phyloP scores from a whole-genome alignment of 208 protist species.

The Vickermania spadyakhi region DNA sequence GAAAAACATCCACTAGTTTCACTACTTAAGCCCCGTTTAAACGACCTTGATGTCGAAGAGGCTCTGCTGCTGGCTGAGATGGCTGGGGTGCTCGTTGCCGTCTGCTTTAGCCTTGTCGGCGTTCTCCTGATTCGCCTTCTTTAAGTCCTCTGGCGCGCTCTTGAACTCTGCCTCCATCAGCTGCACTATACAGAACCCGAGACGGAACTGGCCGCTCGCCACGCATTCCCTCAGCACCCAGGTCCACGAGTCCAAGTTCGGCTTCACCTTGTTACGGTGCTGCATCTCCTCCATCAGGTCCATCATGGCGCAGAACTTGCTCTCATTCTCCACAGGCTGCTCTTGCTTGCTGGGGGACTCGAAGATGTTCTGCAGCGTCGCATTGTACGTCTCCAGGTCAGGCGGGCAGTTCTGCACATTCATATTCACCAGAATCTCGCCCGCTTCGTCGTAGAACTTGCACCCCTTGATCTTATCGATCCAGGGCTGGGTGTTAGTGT shows the following conservation, averaged over 20 bases:
- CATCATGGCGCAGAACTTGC: constrained; percentile 89
- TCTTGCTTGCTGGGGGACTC: constrained; percentile 63
- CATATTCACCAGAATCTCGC: constrained; percentile 84
- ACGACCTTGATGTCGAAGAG: constrained; percentile 86
- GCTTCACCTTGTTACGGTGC: constrained; percentile 82
- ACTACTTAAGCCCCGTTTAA: constrained; percentile 20
- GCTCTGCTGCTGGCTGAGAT: constrained; percentile 52
- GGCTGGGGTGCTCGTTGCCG: constrained; percentile 72
- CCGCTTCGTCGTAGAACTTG: constrained; percentile 83
- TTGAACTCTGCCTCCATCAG: constrained; percentile 80
- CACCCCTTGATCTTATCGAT: constrained; percentile 78
- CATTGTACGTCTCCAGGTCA: constrained; percentile 84
- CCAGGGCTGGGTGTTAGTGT: constrained; percentile 76
- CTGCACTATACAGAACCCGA: constrained; percentile 65
- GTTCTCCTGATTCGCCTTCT: constrained; percentile 76
- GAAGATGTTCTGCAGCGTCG: constrained; percentile 73
- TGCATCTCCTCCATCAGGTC: constrained; percentile 86
- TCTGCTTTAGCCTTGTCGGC: constrained; percentile 72
- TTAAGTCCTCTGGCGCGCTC: constrained; percentile 53
- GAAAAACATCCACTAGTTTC: no score
- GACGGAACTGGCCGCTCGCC: constrained; percentile 70
- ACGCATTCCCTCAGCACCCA: constrained; percentile 85
- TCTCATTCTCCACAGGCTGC: constrained; percentile 62
- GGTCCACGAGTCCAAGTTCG: constrained; percentile 78
- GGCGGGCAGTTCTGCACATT: constrained; percentile 88